Evolutionary conservation across 352 stramenopile genomes (phyloP), one percentile per base, ranked within the genome.

Genomic region (Hyaloperonospora arabidopsidis): DNA sequence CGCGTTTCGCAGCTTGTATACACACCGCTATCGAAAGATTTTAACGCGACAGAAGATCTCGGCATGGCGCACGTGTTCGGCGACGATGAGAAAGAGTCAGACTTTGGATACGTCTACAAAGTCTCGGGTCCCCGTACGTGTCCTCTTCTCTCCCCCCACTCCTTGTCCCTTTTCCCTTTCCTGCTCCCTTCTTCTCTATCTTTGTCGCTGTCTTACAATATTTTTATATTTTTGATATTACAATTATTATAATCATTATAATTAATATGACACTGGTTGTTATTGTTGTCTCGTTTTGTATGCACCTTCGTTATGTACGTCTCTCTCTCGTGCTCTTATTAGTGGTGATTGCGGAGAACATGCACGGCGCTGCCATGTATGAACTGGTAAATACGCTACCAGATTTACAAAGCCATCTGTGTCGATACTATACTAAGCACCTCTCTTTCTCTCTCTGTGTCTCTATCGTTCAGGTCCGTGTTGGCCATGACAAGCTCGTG

Each of bases 51-150:
- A 45, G 47, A 64, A 65, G 56, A 61, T 65, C 53, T 59, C 55
- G 28, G 17, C 41, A 91, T 91, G 84, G 72, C 80, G 68, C 65
- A 89, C 59, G 79, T 93, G 47, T 90, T 93, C 57, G 84, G 84
- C 39, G 84, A 93, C 67, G 85, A 82, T 45, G 84, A 93, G 63
- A 84, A 84, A 61, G 84, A 93, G 57, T 79, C 87, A 22, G 95
- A 99, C 81, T 99, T 98, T 84, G 97, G 97, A 61, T 99, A 98
- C 69, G 97, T 99, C 59, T 98, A 97, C 75, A 98, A 98, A 73
- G 97, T 99, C 53, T 99, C 95, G 48, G 97, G 97, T 52, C 97
- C 97, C 49, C 79, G 87, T 96, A 87, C 64, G 85, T 87, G 21
- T 18, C 8, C 14, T 35, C 11, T 49, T 2, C 19, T 18, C 54